A percentile compares a stretch with the other conserved stretches of the same genome.
phyloP scores from a whole-genome alignment of 2,329 filamentous ascomycete genomes.

The Cladosporium sp. region DNA sequence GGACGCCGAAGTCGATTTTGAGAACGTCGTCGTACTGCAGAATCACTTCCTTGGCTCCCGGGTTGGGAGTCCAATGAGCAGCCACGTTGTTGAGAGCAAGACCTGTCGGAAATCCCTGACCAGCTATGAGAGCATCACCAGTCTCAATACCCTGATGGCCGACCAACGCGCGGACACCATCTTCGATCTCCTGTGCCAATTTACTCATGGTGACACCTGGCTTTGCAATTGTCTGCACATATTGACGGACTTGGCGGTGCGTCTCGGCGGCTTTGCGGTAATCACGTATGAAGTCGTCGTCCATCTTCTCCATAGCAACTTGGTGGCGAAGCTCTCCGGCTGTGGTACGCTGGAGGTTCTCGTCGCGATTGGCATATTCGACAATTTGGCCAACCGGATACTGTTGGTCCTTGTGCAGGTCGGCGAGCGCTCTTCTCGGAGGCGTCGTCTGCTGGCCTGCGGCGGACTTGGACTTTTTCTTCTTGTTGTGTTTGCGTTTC shows the following conservation, averaged over 20 bases:
- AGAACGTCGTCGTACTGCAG: slow-evolving; percentile 64
- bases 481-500: slow-evolving; percentile 35
- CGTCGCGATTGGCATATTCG: slow-evolving; percentile 61
- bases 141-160: slow-evolving; percentile 73
- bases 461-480: slow-evolving; percentile 69
- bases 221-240: slow-evolving; percentile 71
- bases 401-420: slow-evolving; percentile 66
- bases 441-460: slow-evolving; percentile 75
- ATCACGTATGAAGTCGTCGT: slow-evolving; percentile 73
- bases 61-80: slow-evolving; percentile 83
- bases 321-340: slow-evolving; percentile 80
- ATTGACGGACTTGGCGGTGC: slow-evolving; percentile 82
- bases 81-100: slow-evolving; percentile 80
- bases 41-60: slow-evolving; percentile 76
- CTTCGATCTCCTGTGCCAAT: slow-evolving; percentile 83
- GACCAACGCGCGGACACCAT: slow-evolving; percentile 70
- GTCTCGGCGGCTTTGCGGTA: slow-evolving; percentile 83
- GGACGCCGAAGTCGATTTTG: slow-evolving; percentile 70
- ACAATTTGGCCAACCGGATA: slow-evolving; percentile 77
- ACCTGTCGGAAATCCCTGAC: slow-evolving; percentile 83
- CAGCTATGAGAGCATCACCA: slow-evolving; percentile 72
- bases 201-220: slow-evolving; percentile 76
- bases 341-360: slow-evolving; percentile 75
- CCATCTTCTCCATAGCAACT: slow-evolving; percentile 60
- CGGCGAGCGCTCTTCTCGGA: slow-evolving; percentile 68